phyloP scores from a whole-genome alignment of 2,329 filamentous ascomycete genomes.

The Pyrenochaeta sp. region DNA sequence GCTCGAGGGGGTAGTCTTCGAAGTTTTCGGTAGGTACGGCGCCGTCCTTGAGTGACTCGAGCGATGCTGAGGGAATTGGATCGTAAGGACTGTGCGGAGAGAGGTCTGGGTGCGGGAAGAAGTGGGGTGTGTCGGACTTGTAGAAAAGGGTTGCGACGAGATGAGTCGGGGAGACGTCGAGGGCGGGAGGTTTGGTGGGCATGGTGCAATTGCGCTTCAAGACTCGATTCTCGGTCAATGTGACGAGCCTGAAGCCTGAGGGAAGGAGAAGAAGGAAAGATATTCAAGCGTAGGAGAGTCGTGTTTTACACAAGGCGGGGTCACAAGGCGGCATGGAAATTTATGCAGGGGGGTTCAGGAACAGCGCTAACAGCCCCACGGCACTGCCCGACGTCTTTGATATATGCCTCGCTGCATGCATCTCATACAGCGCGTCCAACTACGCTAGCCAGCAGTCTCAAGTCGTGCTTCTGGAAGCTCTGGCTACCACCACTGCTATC shows the following conservation, averaged over 20 bases:
- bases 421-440: background rate
- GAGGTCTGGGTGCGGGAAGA: constrained; percentile 59
- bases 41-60: constrained; percentile 52
- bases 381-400: background rate
- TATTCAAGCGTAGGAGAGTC: background rate
- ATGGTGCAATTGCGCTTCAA: constrained; percentile 14
- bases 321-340: constrained; percentile 11
- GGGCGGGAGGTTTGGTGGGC: constrained; percentile 24
- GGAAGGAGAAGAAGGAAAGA: background rate
- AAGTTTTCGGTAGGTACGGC: constrained; percentile 61
- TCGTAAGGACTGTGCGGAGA: constrained; percentile 48
- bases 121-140: constrained; percentile 42
- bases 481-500: background rate
- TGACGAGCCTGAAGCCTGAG: background rate
- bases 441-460: background rate
- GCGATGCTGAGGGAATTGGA: constrained; percentile 41
- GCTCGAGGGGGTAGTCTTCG: constrained; percentile 63
- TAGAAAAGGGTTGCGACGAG: constrained; percentile 51
- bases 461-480: too few species aligned
- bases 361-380: constrained; percentile 7
- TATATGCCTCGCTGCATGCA: background rate
- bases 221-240: too few species aligned
- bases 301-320: constrained; percentile 6
- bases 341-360: constrained; percentile 2
- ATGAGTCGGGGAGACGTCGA: constrained; percentile 31